A percentile compares a stretch with the other conserved stretches of the same genome.
These are phyloP conservation scores for Podaxis sp. DNA, from an alignment of 768 basidiomycete genomes.

Conservation along the genomic window DNA sequence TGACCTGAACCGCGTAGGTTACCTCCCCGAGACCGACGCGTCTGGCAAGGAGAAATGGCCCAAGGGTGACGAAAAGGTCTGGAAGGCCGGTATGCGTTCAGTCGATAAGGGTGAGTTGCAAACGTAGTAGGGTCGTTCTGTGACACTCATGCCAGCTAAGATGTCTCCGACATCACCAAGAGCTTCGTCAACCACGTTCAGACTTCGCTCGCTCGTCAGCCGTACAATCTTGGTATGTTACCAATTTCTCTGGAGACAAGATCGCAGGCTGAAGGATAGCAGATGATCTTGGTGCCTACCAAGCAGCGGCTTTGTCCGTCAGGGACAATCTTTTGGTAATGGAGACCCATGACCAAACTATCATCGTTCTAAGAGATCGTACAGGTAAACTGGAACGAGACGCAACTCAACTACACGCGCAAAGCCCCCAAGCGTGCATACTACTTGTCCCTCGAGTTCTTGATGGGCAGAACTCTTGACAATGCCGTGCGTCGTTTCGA, in stretches of 20 bases:
- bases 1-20: constrained; percentile 41
- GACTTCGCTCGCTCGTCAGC: constrained; percentile 85
- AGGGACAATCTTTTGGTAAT: constrained; percentile 83
- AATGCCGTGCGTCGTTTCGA: constrained; percentile 41
- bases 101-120: constrained; percentile 47
- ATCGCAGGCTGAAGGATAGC: constrained; percentile 1
- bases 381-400: constrained; percentile 83
- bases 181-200: constrained; percentile 82
- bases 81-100: constrained; percentile 59
- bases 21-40: constrained; percentile 72
- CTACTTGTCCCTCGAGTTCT: constrained; percentile 93
- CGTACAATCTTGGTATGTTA: constrained; percentile 72
- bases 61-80: constrained; percentile 67
- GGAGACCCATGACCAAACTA: constrained; percentile 2
- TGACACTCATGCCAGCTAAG: constrained; percentile 28
- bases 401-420: constrained; percentile 70
- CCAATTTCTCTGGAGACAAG: background rate
- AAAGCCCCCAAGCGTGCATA: constrained; percentile 88
- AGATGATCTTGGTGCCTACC: constrained; percentile 85
- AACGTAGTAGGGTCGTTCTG: constrained; percentile 25
- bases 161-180: constrained; percentile 57
- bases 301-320: constrained; percentile 83
- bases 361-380: constrained; percentile 9
- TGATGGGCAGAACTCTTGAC: constrained; percentile 79
- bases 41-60: constrained; percentile 85